Conservation (phyloP, 768 basidiomycete genomes). For the Lactifluus subvellereus region DNA sequence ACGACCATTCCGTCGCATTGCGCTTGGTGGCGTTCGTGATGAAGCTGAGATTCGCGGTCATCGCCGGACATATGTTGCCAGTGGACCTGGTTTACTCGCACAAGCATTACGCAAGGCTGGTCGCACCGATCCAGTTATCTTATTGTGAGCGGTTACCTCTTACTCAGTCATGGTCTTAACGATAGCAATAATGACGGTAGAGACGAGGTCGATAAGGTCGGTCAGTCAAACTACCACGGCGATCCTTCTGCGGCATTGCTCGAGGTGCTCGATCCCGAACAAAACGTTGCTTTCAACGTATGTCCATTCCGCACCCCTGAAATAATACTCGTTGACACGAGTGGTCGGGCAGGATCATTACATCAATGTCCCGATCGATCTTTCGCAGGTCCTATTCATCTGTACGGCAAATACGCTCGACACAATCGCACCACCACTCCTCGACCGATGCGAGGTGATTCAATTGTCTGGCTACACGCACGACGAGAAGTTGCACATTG, state of each 20-base stretch:
- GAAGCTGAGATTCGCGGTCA: constrained; percentile 84
- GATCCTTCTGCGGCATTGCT: constrained; percentile 87
- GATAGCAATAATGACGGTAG: constrained; percentile 22
- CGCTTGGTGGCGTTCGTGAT: constrained; percentile 87
- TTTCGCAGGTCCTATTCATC: constrained; percentile 86
- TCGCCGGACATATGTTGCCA: constrained; percentile 85
- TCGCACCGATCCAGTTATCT: constrained; percentile 69
- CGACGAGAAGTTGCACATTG: constrained; percentile 88
- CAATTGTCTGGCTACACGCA: constrained; percentile 82
- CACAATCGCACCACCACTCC: constrained; percentile 79
- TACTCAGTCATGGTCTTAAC: background rate
- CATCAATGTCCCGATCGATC: constrained; percentile 81
- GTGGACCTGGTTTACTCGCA: constrained; percentile 77
- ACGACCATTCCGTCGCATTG: constrained; percentile 87
- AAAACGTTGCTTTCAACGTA: constrained; percentile 79
- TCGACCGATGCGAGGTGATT: constrained; percentile 88
- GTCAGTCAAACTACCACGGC: constrained; percentile 83
- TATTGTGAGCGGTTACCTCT: constrained; percentile 42
- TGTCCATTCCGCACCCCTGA: constrained; percentile 24
- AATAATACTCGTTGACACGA: background rate
- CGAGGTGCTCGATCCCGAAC: constrained; percentile 92
- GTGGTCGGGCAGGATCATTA: constrained; percentile 68
- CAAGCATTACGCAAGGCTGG: constrained; percentile 85
- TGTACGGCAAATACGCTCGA: constrained; percentile 90
- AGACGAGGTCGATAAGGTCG: constrained; percentile 92